Conservation (phyloP, 495 filamentous ascomycete species). For the Penicillium argentinense region DNA sequence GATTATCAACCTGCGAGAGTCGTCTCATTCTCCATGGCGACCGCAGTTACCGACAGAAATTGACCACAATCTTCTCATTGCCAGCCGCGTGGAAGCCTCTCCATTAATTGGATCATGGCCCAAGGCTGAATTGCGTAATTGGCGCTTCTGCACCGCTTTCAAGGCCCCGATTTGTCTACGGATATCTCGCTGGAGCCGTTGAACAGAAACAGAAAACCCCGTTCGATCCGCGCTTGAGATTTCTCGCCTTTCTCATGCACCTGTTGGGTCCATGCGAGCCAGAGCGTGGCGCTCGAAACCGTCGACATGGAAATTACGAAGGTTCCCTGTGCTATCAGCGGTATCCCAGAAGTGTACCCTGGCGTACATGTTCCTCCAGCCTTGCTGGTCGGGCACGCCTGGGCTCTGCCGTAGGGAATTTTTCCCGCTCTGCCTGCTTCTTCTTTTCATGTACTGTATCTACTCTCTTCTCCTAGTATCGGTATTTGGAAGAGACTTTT, state of each 20-base stretch:
- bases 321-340: background rate
- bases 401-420: constrained; percentile 13
- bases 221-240: background rate
- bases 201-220: background rate
- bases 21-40: constrained; percentile 10
- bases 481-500: constrained; percentile 7
- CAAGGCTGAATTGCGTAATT: constrained; percentile 3
- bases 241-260: background rate
- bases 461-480: constrained; percentile 14
- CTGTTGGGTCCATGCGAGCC: background rate
- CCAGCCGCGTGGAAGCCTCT: constrained; percentile 6
- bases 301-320: background rate
- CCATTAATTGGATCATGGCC: constrained; percentile 5
- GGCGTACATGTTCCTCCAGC: constrained; percentile 10
- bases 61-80: constrained; percentile 9
- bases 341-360: background rate
- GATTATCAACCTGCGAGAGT: constrained; percentile 5
- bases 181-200: constrained; percentile 1
- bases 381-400: constrained; percentile 12
- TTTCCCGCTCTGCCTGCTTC: constrained; percentile 11
- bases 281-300: background rate
- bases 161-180: background rate
- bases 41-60: constrained; percentile 8
- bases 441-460: constrained; percentile 12
- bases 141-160: background rate